Conservation (phyloP, 176 grass and related monocot species). For the Saccharum spontaneum region DNA sequence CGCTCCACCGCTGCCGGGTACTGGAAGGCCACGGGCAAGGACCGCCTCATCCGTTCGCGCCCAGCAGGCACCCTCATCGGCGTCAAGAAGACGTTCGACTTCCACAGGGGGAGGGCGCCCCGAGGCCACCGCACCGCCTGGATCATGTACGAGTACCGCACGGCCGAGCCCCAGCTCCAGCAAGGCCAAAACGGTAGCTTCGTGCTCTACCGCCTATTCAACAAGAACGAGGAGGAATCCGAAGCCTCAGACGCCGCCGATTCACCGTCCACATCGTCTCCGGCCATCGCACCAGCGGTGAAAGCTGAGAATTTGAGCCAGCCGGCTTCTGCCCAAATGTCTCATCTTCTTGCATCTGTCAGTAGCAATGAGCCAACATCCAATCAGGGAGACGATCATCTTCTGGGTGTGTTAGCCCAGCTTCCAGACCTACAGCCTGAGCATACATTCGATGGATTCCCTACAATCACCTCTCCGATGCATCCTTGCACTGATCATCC, state of each 20-base stretch:
- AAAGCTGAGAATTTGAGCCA: too few species aligned
- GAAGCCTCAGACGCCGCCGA: slow-evolving; percentile 34
- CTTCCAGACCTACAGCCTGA: too few species aligned
- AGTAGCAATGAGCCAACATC: too few species aligned
- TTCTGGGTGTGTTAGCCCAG: too few species aligned
- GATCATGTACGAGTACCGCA: slow-evolving; percentile 83
- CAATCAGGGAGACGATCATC: too few species aligned
- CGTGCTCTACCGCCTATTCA: slow-evolving; percentile 68
- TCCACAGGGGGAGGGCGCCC: slow-evolving; percentile 58
- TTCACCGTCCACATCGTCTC: too few species aligned
- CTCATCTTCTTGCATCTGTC: too few species aligned
- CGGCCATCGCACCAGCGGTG: too few species aligned
- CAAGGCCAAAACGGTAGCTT: slow-evolving; percentile 54
- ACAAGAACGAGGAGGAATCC: slow-evolving; percentile 50
- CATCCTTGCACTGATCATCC: too few species aligned
- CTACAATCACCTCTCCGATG: too few species aligned
- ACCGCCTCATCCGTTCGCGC: slow-evolving; percentile 62
- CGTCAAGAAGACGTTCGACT: slow-evolving; percentile 71
- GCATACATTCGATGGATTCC: too few species aligned
- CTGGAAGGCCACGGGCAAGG: slow-evolving; percentile 99
- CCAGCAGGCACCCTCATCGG: slow-evolving; percentile 50
- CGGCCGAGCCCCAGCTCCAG: slow-evolving; percentile 39
- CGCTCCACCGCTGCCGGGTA: slow-evolving; percentile 59
- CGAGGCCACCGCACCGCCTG: slow-evolving; percentile 46
- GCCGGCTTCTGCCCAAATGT: too few species aligned